These are phyloP conservation scores for Sapria himalayana DNA, from an alignment of 345 rosid genomes.

Conservation along the genomic window DNA sequence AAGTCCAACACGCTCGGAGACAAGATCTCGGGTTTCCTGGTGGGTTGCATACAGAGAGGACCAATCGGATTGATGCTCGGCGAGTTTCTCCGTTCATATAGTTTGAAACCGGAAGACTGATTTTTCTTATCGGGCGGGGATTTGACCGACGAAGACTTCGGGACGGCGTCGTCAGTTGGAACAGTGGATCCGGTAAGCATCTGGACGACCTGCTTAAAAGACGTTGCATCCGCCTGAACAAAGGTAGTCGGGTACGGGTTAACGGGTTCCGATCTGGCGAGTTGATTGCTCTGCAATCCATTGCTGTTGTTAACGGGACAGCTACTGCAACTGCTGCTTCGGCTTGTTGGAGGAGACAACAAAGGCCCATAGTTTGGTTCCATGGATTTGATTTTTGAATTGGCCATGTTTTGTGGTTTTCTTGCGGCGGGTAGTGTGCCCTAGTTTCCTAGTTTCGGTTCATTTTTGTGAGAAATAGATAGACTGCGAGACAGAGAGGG, in stretches of 20 bases:
- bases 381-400: no score
- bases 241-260: conserved; percentile 91
- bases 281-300: conserved; percentile 14
- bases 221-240: conserved; percentile 81
- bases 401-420: no score
- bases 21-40: conserved; percentile 61
- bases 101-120: conserved; percentile 64
- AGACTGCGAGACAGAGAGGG: no score
- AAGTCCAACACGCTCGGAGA: conserved; percentile 89
- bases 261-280: conserved; percentile 63
- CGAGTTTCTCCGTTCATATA: conserved; percentile 82
- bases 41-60: conserved; percentile 47
- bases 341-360: conserved; percentile 16
- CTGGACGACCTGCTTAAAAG: conserved; percentile 95
- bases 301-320: conserved; percentile 12
- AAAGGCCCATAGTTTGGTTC: no score
- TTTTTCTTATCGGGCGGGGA: conserved; percentile 52
- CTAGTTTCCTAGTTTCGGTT: no score
- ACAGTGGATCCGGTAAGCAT: conserved; percentile 86
- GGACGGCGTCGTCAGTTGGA: conserved; percentile 16
- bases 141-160: no score
- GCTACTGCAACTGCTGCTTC: conserved; percentile 15
- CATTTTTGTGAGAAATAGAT: no score
- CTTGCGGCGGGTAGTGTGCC: no score
- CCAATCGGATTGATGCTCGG: conserved; percentile 74